phyloP scores from a whole-genome alignment of 805 yeast genomes.

The Ogataea saltuana region DNA sequence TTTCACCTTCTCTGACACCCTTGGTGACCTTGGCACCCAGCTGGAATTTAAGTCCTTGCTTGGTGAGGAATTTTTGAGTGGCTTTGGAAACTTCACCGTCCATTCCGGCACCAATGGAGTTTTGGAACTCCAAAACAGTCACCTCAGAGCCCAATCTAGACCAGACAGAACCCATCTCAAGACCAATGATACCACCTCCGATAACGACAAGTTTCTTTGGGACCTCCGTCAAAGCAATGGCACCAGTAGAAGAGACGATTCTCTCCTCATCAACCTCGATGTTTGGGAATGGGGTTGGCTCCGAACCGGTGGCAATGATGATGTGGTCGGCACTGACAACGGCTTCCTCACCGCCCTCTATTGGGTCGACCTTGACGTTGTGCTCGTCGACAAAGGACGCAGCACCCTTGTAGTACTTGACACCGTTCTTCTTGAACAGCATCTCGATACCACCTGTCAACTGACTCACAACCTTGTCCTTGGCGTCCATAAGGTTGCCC shows the following conservation, averaged over 20 bases:
- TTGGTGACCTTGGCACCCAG: conserved; percentile 86
- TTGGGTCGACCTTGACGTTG: conserved; percentile 75
- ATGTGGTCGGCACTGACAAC: conserved; percentile 79
- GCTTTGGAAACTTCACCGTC: conserved; percentile 92
- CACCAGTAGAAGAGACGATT: conserved; percentile 95
- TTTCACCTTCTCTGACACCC: conserved; percentile 87
- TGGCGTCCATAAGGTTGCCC: conserved; percentile 81
- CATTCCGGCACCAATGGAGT: conserved; percentile 97
- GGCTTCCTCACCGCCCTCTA: conserved; percentile 79
- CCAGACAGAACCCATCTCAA: conserved; percentile 99
- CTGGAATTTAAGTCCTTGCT: conserved; percentile 95
- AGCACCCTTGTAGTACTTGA: conserved; percentile 89
- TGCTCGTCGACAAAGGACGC: conserved; percentile 87
- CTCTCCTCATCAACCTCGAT: conserved; percentile 94
- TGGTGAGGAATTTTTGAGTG: conserved; percentile 84
- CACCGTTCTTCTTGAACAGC: conserved; percentile 94
- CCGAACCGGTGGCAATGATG: conserved; percentile 98
- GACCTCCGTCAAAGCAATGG: conserved; percentile 76
- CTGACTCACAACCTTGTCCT: conserved; percentile 85
- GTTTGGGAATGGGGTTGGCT: conserved; percentile 98
- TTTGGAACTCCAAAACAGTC: conserved; percentile 88
- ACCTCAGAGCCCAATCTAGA: conserved; percentile 94
- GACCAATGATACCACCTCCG: conserved; percentile 99
- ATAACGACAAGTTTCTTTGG: conserved; percentile 92
- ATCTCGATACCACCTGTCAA: conserved; percentile 92